These are phyloP conservation scores for Exophiala sp. DNA, from an alignment of 2,329 filamentous ascomycete genomes.

Conservation along the genomic window DNA sequence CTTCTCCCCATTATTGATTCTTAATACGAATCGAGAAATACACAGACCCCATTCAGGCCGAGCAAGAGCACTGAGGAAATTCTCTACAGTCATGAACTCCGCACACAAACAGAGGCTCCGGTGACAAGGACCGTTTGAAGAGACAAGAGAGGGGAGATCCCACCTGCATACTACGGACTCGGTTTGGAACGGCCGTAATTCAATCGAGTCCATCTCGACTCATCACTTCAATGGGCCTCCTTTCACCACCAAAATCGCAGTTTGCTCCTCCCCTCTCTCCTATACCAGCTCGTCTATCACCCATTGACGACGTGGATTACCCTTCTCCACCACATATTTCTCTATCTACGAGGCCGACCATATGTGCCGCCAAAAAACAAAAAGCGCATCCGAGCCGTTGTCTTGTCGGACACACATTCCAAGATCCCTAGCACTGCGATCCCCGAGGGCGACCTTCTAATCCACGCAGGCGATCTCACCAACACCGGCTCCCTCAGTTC, in stretches of 20 bases:
- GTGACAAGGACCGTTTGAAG: background rate
- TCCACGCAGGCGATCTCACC: slow-evolving; percentile 83
- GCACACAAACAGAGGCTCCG: background rate
- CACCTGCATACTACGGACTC: too few species aligned
- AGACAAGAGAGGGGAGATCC: background rate
- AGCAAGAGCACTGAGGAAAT: too few species aligned
- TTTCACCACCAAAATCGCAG: slow-evolving; percentile 32
- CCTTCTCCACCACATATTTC: slow-evolving; percentile 58
- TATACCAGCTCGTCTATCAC: slow-evolving; percentile 61
- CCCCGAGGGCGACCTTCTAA: slow-evolving; percentile 73
- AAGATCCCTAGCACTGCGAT: slow-evolving; percentile 41
- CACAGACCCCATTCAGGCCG: too few species aligned
- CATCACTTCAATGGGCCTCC: slow-evolving; percentile 11
- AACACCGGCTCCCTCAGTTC: slow-evolving; percentile 64
- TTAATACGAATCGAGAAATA: background rate
- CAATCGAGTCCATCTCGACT: background rate
- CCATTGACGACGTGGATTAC: slow-evolving; percentile 61
- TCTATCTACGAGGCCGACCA: slow-evolving; percentile 61
- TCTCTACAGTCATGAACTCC: background rate
- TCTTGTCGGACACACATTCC: slow-evolving; percentile 84
- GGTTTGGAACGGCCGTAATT: too few species aligned
- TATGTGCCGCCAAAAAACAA: slow-evolving; percentile 51
- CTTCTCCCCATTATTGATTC: background rate
- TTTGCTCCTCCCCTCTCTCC: slow-evolving; percentile 47
- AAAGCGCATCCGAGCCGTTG: slow-evolving; percentile 67